Base-by-base conservation (phyloP, 768 basidiomycete species). In the Phylloporus sp. region DNA sequence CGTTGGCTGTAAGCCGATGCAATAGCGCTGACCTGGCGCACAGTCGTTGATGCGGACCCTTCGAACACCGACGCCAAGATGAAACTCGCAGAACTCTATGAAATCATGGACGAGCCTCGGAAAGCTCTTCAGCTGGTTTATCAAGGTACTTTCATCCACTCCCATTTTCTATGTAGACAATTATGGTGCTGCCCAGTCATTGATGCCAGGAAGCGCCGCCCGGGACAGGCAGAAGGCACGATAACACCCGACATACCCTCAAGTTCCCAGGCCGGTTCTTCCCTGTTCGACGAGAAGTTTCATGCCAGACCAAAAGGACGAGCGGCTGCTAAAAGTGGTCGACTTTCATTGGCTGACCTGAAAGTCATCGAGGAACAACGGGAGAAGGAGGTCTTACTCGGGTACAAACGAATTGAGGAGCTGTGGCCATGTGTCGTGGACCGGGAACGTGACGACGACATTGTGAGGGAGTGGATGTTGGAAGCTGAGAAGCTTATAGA, bases 21-120 rank as follows among this genome's bases (percentile, higher is more conserved):
- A 13, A 26, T n/a, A 46, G 29, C 5, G 5, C 28, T 53, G 82
- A 43, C 6, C 9, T 20, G 38, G 6, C 23, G 24, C 18, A 7
- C 54, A 95, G 93, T 94, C 24, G 72, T 86, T 15, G 71, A 76
- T 4, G 79, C 79, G 1, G 87, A 93, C 61, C 84, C 90, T 1
- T 74, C 75, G 0, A 78, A 90, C 54, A 80, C 82, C 56, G 88
- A 93, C 23, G 85, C 84, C 22, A 92, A 91, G 42, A 83, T 94
- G 78, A 86, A 89, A 52, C 75, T 97, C 1, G 95, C 94, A 0
- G 89, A 89, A 53, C 80, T 93, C 13, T 90, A 91, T 53, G 95
- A 99, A 64, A 81, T 89, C 10, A 68, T 85, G 53, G 82, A 86
- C 20, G 80, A 92, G 52, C 82, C 86, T 1, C 72, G 81, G 14